Base-by-base conservation (phyloP, 106 monocot species). In the Dendrobium huoshanense region DNA sequence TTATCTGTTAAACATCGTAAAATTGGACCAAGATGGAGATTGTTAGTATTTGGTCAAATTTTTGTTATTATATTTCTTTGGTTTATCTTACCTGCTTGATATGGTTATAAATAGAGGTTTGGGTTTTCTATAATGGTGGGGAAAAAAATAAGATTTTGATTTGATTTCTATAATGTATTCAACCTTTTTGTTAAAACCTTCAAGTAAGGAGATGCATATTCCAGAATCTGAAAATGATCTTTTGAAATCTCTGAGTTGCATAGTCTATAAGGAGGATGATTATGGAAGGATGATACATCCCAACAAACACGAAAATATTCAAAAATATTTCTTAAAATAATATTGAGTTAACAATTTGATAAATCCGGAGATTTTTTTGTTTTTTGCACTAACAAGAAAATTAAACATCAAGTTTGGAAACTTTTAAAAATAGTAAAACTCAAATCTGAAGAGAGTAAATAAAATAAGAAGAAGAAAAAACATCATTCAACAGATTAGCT, bases 401-500 rank as follows among this genome's bases (percentile, higher is more conserved):
- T 10, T 24, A 65, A 25, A 25, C 22, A 8, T 22, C 22, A 65
- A 65, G 25, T 0, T 65, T 22, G 64, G 6, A 10, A 24, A 24
- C 7, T 25, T 7, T 51, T 51, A 8, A 65, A 65, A 65, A 9
- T 65, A 6, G 64, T 58, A 58, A 5, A 18, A 1, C 58, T 3
- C 22, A 65, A 22, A 65, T 7, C 64, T 25, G 24, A 51, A 51
- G 13, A 51, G 51, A 51, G 51, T 13, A 13, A 9, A 51, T 51
- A 65, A 65, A 65, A 25, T 65, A 7, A 65, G 64, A 25, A 25
- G 2, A 25, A 65, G 24, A 24, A 25, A 15, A 65, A 24, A 5
- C 25, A 24, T 65, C 25, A 24, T 65, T 7, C 64, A 65, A 65
- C 70, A 70, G 29, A 70, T 70, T 37, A 25, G 25, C 82, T 89